Percentiles rank a stretch among this genome's conserved stretches.
Evolutionary conservation across 345 rosid genomes (phyloP).

Genomic region (Acer yangbiense): DNA sequence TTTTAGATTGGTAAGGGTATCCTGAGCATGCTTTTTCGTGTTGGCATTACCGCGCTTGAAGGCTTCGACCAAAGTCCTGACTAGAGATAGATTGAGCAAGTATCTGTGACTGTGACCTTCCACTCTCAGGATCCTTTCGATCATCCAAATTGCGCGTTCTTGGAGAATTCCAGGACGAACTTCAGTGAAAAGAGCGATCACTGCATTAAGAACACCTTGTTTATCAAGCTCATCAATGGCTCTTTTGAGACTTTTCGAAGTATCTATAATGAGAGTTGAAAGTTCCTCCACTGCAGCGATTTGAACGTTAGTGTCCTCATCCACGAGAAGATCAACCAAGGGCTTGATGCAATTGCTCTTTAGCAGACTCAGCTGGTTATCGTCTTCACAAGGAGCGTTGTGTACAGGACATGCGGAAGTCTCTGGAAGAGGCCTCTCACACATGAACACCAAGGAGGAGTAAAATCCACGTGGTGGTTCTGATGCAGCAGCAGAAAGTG

Average conservation of each 20-base stretch:
- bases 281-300: constrained; percentile 43
- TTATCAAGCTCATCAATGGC: constrained; percentile 37
- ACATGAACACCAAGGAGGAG: constrained; percentile 28
- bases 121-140: constrained; percentile 36
- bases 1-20: constrained; percentile 48
- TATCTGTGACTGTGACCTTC: constrained; percentile 35
- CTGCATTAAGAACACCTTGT: constrained; percentile 22
- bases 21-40: constrained; percentile 37
- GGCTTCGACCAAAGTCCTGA: constrained; percentile 47
- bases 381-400: constrained; percentile 30
- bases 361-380: constrained; percentile 38
- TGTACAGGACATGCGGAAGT: constrained; percentile 39
- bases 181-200: constrained; percentile 35
- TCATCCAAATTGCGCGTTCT: constrained; percentile 42
- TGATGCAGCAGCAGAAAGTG: constrained; percentile 16
- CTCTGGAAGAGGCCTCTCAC: constrained; percentile 28
- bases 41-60: constrained; percentile 41
- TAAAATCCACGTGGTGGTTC: constrained; percentile 30
- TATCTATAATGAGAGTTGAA: constrained; percentile 31
- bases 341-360: constrained; percentile 37
- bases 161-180: constrained; percentile 42
- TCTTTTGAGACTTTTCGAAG: constrained; percentile 15
- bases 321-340: constrained; percentile 33
- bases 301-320: constrained; percentile 37
- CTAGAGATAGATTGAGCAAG: constrained; percentile 40